Evolutionary conservation across 139 green algal genomes (phyloP).

Genomic region (Coccomyxa sp.): DNA sequence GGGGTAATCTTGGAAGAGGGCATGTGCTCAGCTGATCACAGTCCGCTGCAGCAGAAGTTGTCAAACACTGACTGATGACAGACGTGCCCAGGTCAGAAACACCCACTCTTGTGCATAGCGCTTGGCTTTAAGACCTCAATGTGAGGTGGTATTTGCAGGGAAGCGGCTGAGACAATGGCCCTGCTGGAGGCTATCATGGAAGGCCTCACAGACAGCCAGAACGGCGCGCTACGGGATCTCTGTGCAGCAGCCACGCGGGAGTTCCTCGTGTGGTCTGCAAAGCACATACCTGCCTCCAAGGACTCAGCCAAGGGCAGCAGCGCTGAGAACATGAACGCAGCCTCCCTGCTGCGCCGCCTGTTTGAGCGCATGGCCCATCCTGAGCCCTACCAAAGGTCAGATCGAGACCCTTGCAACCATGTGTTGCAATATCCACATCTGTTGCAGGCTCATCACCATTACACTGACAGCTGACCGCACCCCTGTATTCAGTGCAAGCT

Average conservation of each 20-base stretch:
- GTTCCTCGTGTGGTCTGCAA: conserved; percentile 18
- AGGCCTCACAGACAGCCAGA: conserved; percentile 6
- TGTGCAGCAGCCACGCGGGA: conserved; percentile 10
- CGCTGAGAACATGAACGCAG: conserved; percentile 11
- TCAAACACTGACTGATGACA: no score
- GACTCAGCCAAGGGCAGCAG: neutral
- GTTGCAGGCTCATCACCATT: no score
- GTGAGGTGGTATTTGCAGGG: no score
- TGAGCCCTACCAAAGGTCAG: conserved; percentile 15
- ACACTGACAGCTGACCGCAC: neutral
- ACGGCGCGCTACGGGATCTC: conserved; percentile 6
- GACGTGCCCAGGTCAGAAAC: no score
- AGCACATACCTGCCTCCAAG: conserved; percentile 2
- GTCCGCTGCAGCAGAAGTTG: no score
- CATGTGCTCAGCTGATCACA: no score
- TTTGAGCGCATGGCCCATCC: conserved; percentile 21
- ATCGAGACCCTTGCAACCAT: no score
- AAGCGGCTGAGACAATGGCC: conserved; percentile 21
- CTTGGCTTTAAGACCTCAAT: no score
- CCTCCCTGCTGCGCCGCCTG: conserved; percentile 15
- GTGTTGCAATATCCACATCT: no score
- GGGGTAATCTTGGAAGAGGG: no score
- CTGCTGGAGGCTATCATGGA: conserved; percentile 21
- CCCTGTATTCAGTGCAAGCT: no score
- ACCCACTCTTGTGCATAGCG: no score